Percentiles rank a stretch among this genome's conserved stretches.
Conservation (phyloP, 2,329 filamentous ascomycete genomes). For the Golovinomyces cichoracearum region DNA sequence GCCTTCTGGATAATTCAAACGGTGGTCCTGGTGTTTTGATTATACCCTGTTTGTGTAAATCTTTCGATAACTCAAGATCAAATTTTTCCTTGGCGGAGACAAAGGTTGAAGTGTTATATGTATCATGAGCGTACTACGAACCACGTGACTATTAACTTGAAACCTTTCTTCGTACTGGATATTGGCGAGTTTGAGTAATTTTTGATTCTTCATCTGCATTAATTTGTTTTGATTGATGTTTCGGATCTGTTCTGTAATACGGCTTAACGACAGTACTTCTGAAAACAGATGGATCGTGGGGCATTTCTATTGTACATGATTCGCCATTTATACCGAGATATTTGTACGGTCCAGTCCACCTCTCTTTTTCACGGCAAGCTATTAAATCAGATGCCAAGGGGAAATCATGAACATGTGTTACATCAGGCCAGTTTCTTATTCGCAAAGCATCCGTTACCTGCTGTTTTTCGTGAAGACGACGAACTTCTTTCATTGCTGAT, state of each 20-base stretch:
- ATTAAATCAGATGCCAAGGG: neutral
- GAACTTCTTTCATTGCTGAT: neutral
- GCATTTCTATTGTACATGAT: slow-evolving; percentile 1
- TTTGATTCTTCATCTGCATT: neutral
- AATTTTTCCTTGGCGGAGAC: neutral
- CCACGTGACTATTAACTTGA: neutral
- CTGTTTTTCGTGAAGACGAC: neutral
- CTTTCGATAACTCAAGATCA: neutral
- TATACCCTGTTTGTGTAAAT: neutral
- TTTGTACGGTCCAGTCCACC: slow-evolving; percentile 1
- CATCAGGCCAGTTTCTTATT: neutral
- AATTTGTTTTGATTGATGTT: neutral
- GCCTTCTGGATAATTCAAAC: neutral
- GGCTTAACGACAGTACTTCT: no score
- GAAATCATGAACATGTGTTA: neutral
- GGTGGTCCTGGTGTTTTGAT: neutral
- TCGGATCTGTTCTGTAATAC: no score
- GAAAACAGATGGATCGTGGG: neutral
- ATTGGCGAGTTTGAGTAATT: neutral
- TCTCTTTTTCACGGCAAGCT: neutral
- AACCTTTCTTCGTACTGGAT: neutral
- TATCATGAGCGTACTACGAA: neutral
- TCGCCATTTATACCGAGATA: slow-evolving; percentile 1
- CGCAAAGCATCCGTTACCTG: neutral
- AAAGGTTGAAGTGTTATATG: neutral